A percentile compares a stretch with the other conserved stretches of the same genome.
Conservation (phyloP, 1,284 basidiomycete species). For the Naganishia albida region DNA sequence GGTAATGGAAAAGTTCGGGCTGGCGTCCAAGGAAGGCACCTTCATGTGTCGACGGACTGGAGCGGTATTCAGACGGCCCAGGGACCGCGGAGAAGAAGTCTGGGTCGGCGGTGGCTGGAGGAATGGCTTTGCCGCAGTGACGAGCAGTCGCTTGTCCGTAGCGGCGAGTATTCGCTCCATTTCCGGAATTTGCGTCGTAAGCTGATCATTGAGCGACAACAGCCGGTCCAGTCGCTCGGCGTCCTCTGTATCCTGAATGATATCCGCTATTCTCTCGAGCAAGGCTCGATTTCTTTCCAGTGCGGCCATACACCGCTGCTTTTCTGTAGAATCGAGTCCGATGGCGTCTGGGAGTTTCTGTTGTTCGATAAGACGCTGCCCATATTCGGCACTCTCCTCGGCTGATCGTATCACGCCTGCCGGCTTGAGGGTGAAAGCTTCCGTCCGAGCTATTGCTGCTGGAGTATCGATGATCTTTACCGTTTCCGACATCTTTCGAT, state of each 20-base stretch:
- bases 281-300: constrained; percentile 60
- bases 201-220: constrained; percentile 68
- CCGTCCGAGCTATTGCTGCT: constrained; percentile 49
- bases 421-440: constrained; percentile 55
- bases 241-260: constrained; percentile 65
- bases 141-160: constrained; percentile 43
- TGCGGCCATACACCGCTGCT: constrained; percentile 51
- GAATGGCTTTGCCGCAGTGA: constrained; percentile 30
- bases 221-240: constrained; percentile 65
- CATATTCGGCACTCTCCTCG: constrained; percentile 55
- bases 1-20: constrained; percentile 62
- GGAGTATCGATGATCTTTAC: constrained; percentile 44
- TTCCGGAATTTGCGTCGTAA: constrained; percentile 58
- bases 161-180: constrained; percentile 45
- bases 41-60: constrained; percentile 42
- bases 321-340: constrained; percentile 43
- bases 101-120: background rate
- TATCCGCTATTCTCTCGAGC: constrained; percentile 62
- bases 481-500: constrained; percentile 46
- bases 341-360: constrained; percentile 10
- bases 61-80: constrained; percentile 9
- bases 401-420: constrained; percentile 62
- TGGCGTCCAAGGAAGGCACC: constrained; percentile 57
- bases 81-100: constrained; percentile 25
- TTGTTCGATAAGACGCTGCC: constrained; percentile 43